Conservation (phyloP, 2,329 filamentous ascomycete genomes). For the Colletotrichum theobromicola region DNA sequence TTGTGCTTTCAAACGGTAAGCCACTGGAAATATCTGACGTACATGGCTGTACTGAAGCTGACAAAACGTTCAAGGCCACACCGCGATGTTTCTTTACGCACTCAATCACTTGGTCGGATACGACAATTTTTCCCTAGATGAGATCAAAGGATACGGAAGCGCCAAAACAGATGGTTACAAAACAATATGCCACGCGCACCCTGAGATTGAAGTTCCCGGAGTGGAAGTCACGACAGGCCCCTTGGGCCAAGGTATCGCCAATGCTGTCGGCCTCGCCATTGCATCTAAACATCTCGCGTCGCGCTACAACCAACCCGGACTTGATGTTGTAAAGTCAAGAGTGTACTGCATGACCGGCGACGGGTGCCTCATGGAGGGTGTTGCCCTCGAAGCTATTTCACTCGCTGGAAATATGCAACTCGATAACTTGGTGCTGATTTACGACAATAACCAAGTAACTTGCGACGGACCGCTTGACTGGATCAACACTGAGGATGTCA, state of each 20-base stretch:
- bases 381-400: slow-evolving; percentile 58
- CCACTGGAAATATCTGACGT: not conserved
- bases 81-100: slow-evolving; percentile 55
- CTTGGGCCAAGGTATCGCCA: slow-evolving; percentile 60
- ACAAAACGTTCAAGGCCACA: slow-evolving; percentile 38
- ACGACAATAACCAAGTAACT: slow-evolving; percentile 64
- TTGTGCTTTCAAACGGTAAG: slow-evolving; percentile 61
- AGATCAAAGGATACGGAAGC: slow-evolving; percentile 53
- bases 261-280: slow-evolving; percentile 61
- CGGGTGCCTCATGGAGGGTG: slow-evolving; percentile 61
- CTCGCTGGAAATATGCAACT: slow-evolving; percentile 56
- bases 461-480: slow-evolving; percentile 59
- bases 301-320: slow-evolving; percentile 54
- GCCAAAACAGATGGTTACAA: slow-evolving; percentile 30
- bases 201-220: slow-evolving; percentile 60
- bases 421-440: slow-evolving; percentile 58
- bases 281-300: slow-evolving; percentile 58
- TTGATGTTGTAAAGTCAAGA: slow-evolving; percentile 51
- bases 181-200: slow-evolving; percentile 53
- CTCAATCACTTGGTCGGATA: slow-evolving; percentile 56
- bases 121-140: slow-evolving; percentile 54
- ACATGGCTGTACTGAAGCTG: not conserved
- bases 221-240: slow-evolving; percentile 64
- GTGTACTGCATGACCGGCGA: slow-evolving; percentile 62
- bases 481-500: slow-evolving; percentile 59